Conservation (phyloP, 179 eudicot genomes). For the Spergularia azorica region DNA sequence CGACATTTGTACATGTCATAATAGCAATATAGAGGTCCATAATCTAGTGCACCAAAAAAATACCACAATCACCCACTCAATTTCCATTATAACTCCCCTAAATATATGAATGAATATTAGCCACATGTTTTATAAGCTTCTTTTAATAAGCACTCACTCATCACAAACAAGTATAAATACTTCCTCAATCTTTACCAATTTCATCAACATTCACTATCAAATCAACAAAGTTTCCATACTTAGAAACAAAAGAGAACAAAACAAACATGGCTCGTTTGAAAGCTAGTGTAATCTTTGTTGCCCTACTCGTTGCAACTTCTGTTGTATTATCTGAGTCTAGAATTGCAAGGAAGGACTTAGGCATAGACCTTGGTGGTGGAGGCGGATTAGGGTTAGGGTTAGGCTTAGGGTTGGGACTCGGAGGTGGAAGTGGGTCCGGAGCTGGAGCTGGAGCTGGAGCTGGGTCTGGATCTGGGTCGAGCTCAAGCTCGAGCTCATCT, state of each 20-base stretch:
- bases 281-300: slow-evolving; percentile 15
- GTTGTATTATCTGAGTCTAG: slow-evolving; percentile 29
- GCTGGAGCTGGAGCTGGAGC: slow-evolving; percentile 36
- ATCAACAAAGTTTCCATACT: too few species aligned
- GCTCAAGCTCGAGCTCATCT: slow-evolving; percentile 50
- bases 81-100: neutral
- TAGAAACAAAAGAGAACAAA: neutral
- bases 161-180: slow-evolving; percentile 34
- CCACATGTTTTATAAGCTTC: neutral
- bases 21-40: neutral
- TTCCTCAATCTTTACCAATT: neutral
- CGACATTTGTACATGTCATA: slow-evolving; percentile 15
- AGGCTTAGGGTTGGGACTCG: slow-evolving; percentile 57
- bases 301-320: slow-evolving; percentile 36
- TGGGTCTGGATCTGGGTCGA: slow-evolving; percentile 49
- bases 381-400: slow-evolving; percentile 44
- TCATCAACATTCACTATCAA: slow-evolving; percentile 7
- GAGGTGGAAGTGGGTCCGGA: slow-evolving; percentile 41
- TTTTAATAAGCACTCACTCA: neutral
- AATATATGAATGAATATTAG: neutral
- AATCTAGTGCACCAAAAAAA: neutral
- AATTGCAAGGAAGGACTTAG: slow-evolving; percentile 50
- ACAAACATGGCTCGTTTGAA: slow-evolving; percentile 18
- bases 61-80: neutral
- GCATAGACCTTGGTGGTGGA: slow-evolving; percentile 47